phyloP scores from a whole-genome alignment of 768 basidiomycete genomes.

The Kwoniella botswanensis region DNA sequence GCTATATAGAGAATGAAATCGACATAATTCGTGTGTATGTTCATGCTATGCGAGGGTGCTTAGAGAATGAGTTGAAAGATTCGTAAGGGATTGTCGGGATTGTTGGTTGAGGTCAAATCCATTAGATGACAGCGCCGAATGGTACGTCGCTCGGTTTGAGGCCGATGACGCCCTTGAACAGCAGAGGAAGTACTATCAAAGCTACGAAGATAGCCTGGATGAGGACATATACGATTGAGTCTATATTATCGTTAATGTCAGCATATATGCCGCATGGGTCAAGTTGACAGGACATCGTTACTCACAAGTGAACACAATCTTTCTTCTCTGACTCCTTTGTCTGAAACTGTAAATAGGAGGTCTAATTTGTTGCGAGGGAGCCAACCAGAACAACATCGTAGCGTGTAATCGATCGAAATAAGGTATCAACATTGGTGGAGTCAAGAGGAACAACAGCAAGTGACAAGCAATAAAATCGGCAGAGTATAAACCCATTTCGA shows the following conservation, averaged over 20 bases:
- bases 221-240: conserved; percentile 75
- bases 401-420: conserved; percentile 91
- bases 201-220: conserved; percentile 73
- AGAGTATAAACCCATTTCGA: conserved; percentile 93
- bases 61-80: not conserved
- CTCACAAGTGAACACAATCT: conserved; percentile 69
- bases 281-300: conserved; percentile 27
- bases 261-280: no score
- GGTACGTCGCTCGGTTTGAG: conserved; percentile 56
- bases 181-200: conserved; percentile 64
- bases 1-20: not conserved
- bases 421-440: conserved; percentile 84
- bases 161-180: conserved; percentile 69
- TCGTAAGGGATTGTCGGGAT: not conserved
- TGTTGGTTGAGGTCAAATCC: not conserved
- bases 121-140: conserved; percentile 52
- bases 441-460: conserved; percentile 85
- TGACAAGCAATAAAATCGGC: conserved; percentile 75
- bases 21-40: conserved; percentile 4
- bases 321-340: conserved; percentile 84
- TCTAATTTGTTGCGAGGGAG: conserved; percentile 57
- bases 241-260: conserved; percentile 44
- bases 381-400: conserved; percentile 89
- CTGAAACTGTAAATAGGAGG: conserved; percentile 86
- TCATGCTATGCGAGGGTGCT: not conserved